Conservation (phyloP, 2,329 filamentous ascomycete genomes). For the Colletotrichum plurivorum region DNA sequence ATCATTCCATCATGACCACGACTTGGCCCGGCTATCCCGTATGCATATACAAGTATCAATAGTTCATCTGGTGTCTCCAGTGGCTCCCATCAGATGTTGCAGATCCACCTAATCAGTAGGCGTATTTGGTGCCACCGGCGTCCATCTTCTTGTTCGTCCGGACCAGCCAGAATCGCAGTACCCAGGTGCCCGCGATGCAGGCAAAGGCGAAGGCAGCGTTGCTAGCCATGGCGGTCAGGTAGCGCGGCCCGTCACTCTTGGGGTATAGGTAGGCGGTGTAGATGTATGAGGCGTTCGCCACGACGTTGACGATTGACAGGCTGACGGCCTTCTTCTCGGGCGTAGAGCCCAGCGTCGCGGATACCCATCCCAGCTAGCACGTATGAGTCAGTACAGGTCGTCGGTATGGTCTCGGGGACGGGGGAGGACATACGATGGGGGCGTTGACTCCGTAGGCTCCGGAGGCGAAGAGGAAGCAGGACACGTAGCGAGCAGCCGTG, state of each 20-base stretch:
- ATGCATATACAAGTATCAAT: not conserved
- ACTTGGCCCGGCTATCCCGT: too few relatives aligned
- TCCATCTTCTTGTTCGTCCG: constrained; percentile 46
- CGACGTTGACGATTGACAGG: constrained; percentile 59
- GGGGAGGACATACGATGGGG: not conserved
- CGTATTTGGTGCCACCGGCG: constrained; percentile 36
- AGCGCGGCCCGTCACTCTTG: constrained; percentile 55
- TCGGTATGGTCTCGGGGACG: too few relatives aligned
- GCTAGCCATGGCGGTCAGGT: constrained; percentile 55
- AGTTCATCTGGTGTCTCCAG: not conserved
- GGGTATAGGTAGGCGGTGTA: constrained; percentile 63
- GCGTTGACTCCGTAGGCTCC: constrained; percentile 56
- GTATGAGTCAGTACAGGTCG: constrained; percentile 45
- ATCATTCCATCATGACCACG: too few relatives aligned
- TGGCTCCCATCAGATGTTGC: too few relatives aligned
- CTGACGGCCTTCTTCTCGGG: constrained; percentile 60
- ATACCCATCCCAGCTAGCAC: constrained; percentile 55
- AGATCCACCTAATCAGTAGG: constrained; percentile 29
- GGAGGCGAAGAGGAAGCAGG: constrained; percentile 53
- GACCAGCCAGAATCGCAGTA: constrained; percentile 45
- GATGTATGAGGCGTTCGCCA: constrained; percentile 60
- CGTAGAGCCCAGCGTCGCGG: constrained; percentile 56
- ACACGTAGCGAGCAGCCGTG: constrained; percentile 48
- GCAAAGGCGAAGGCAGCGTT: constrained; percentile 46
- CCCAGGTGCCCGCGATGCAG: constrained; percentile 46